These are phyloP conservation scores for Fusarium praegraminearum DNA, from an alignment of 2,329 filamentous ascomycete species.

Conservation along the genomic window DNA sequence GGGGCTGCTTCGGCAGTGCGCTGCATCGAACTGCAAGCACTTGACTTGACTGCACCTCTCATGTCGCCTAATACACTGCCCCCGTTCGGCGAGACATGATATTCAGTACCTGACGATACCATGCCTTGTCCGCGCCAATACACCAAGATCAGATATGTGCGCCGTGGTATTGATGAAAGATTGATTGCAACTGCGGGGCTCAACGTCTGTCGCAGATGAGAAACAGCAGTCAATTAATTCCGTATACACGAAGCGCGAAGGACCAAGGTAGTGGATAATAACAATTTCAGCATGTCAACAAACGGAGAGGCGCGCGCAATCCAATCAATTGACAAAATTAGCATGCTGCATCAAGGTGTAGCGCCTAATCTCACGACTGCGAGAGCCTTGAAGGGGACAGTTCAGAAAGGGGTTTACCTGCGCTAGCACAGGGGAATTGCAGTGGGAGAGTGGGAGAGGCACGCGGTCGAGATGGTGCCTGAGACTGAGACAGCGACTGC, in stretches of 20 bases:
- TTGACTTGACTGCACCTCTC: conserved; percentile 32
- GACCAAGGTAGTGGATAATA: conserved; percentile 44
- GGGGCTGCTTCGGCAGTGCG: conserved; percentile 36
- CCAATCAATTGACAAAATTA: conserved; percentile 40
- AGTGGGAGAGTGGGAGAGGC: conserved; percentile 33
- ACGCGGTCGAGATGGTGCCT: conserved; percentile 41
- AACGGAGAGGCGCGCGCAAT: conserved; percentile 36
- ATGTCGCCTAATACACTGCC: conserved; percentile 3
- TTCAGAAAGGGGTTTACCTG: conserved; percentile 42
- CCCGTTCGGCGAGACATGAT: conserved; percentile 1
- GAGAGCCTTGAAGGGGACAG: conserved; percentile 30
- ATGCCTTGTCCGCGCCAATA: conserved; percentile 1
- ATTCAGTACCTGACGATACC: background rate
- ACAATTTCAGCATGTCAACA: conserved; percentile 48
- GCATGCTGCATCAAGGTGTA: conserved; percentile 31
- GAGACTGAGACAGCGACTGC: conserved; percentile 30
- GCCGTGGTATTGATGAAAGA: conserved; percentile 31
- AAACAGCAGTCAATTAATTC: conserved; percentile 34
- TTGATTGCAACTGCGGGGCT: conserved; percentile 30
- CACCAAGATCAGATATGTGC: conserved; percentile 34
- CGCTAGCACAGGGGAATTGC: conserved; percentile 43
- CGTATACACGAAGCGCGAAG: conserved; percentile 21
- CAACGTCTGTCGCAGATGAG: conserved; percentile 38
- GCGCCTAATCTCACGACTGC: conserved; percentile 40
- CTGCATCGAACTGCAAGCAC: conserved; percentile 37